Base-by-base conservation (phyloP, 2,329 filamentous ascomycete species). In the Beauveria rudraprayagi region DNA sequence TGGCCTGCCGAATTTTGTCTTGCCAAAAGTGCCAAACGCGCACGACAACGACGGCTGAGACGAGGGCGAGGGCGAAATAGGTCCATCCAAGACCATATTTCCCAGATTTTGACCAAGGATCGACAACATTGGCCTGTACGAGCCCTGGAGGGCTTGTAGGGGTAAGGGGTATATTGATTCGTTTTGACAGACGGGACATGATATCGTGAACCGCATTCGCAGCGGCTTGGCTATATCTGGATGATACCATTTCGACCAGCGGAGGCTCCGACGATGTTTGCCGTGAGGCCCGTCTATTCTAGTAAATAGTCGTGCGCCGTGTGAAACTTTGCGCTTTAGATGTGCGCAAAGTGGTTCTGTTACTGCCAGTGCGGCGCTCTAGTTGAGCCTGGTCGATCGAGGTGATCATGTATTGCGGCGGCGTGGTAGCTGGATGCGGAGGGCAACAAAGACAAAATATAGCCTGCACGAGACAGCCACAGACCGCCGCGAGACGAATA, bases 1-100 rank as follows among this genome's bases (percentile, higher is more conserved):
- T 84, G 64, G 91, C 92, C 66, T 92, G 90, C 66, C 92, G 85
- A 66, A 96, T 91, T 77, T 94, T 95, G 78, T 97, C 92, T 67
- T 92, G 91, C 88, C 91, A 96, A 67, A 89, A 87, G 73, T 96
- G 89, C 80, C 92, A 96, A 70, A 90, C 81, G 66, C 91, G 86
- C 70, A 93, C 79, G 11, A 88, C 69, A 11, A 89, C 76, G 5
- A 92, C 86, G 59, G 84, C 68, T 30, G 83, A 81, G 65, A 92
- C 80, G 63, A 97, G 73, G 56, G 87, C 84, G 54, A 95, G 73
- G 57, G 89, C 86, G 69, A 96, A 95, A 74, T 95, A 96, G 16
- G 93, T 91, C 86, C 91, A 96, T 61, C 88, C 91, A 56, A 91
- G 76, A 2, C 83, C 91, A 76, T 97, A 96, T 77, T 96, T 95